Evolutionary conservation across 768 basidiomycete genomes (phyloP), one percentile per base, ranked within the genome.

Genomic region (Leucocoprinus sp.): DNA sequence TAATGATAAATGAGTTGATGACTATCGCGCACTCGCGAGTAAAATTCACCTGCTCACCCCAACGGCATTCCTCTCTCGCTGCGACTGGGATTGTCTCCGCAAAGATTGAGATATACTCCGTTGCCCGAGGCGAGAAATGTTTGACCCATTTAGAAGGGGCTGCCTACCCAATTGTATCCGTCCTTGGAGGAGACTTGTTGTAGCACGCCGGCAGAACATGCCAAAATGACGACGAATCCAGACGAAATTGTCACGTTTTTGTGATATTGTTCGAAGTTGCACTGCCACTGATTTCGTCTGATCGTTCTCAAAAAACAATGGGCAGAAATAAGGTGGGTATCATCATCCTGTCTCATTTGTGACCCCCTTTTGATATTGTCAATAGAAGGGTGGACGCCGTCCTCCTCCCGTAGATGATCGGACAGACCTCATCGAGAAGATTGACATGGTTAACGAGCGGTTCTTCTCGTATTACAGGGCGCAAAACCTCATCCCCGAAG

Each of bases 401-500:
- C 37, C 42, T 19, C 42, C 43, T 27, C 51, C 47, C 1, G 47
- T 47, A 28, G 59, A 58, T 43, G 54, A 68, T 34, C 66, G 80
- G 34, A 69, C 70, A 21, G 75, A 75, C 55, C 63, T 72, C 41
- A 65, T 84, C 39, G 74, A 76, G 45, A 79, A 72, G 51, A 53
- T 64, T 23, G 76, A 79, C 58, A 87, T 88, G 84, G 55, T 76
- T 42, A 89, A 89, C 54, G 77, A 76, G 35, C 77, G 77, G 5
- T 76, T 87, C 51, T 69, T 68, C 40, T 64, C 65, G 5, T 89
- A 89, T 60, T 89, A 89, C 64, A 71, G 74, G 56, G 73, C 79
- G 0, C 93, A 96, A 61, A 70, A 75, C 11, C 79, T 95, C 36
- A 64, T 96, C 3, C 66, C 79, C 1, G 79, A 82, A 0, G 75